Base-by-base conservation (phyloP, 345 rosid species). In the Dovyalis caffra region DNA sequence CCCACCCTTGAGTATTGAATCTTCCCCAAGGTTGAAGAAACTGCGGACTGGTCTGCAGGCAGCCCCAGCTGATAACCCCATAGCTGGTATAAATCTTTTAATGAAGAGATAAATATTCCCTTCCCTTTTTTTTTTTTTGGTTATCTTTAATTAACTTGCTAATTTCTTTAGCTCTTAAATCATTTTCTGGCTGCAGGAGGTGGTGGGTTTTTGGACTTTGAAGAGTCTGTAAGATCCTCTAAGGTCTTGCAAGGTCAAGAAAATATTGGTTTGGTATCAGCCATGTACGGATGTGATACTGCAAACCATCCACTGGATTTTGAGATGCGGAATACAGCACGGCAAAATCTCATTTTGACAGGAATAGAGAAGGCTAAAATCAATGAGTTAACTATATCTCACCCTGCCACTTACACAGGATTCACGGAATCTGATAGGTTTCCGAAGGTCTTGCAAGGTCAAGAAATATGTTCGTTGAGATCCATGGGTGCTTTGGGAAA, bases 201-300 rank as follows among this genome's bases (percentile, higher is more conserved):
- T 79, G 85, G 85, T 73, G 74, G 88, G 70, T 78, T 84, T 86
- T 77, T 87, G 86, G 97, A 89, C 96, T 92, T 90, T 81, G 92
- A 90, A 92, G 98, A 86, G 76, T 90, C 93, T 26, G 64, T 87
- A 61, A 83, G 92, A 87, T 89, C 95, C 93, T 94, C 97, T 84
- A 90, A 94, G 98, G 97, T 94, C 97, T 94, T 94, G 97, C 98
- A 92, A 92, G 98, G 98, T 94, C 98, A 94, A 94, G 98, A 94
- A 94, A 94, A 90, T 86, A 68, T 80, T 78, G 88, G 89, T 90
- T 94, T 88, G 37, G 83, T 84, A 57, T 90, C 95, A 76, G 83
- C 97, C 78, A 47, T 88, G 53, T 86, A 82, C n/a, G 87, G 95
- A 28, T 60, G 80, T 80, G 95, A 87, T 85, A 84, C 83, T 68